A percentile compares a stretch with the other conserved stretches of the same genome.
Conservation (phyloP, 2,329 filamentous ascomycete species). For the Sporothrix globosa region DNA sequence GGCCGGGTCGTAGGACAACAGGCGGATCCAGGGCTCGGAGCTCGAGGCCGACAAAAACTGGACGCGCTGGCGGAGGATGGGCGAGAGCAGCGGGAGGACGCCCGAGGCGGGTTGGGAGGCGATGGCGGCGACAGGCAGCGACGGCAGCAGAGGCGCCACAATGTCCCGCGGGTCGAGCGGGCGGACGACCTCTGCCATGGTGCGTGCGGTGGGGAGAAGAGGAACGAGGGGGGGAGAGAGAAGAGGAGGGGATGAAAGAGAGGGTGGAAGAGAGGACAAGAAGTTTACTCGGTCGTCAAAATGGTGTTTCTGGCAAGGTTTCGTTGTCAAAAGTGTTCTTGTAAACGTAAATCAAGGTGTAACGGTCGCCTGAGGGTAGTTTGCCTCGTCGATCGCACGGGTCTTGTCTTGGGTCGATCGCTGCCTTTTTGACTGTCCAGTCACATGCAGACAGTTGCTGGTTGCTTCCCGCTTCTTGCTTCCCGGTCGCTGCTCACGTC, state of each 20-base stretch:
- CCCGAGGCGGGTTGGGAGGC: slow-evolving; percentile 60
- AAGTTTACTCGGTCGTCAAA: neutral
- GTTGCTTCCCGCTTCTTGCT: too few relatives aligned
- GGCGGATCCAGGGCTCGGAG: slow-evolving; percentile 70
- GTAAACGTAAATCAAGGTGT: neutral
- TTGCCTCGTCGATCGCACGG: slow-evolving; percentile 19
- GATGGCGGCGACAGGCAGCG: slow-evolving; percentile 61
- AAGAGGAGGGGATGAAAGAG: neutral
- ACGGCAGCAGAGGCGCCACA: slow-evolving; percentile 61
- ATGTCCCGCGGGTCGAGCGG: slow-evolving; percentile 54
- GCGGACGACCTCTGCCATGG: slow-evolving; percentile 42
- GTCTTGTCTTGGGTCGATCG: slow-evolving; percentile 11
- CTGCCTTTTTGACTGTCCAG: slow-evolving; percentile 2
- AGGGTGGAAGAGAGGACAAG: neutral
- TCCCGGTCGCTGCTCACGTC: neutral
- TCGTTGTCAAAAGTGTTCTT: neutral
- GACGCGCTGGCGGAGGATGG: slow-evolving; percentile 67
- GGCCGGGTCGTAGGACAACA: slow-evolving; percentile 69
- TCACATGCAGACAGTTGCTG: slow-evolving; percentile 25
- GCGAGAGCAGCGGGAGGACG: slow-evolving; percentile 64
- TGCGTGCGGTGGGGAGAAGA: neutral
- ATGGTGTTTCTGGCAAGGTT: neutral
- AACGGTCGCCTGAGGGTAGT: neutral
- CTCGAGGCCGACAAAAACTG: slow-evolving; percentile 64
- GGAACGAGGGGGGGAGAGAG: neutral